Percentiles rank a stretch among this genome's conserved stretches.
Evolutionary conservation across 495 filamentous ascomycete genomes (phyloP).

Genomic region (Bombardia bombarda): DNA sequence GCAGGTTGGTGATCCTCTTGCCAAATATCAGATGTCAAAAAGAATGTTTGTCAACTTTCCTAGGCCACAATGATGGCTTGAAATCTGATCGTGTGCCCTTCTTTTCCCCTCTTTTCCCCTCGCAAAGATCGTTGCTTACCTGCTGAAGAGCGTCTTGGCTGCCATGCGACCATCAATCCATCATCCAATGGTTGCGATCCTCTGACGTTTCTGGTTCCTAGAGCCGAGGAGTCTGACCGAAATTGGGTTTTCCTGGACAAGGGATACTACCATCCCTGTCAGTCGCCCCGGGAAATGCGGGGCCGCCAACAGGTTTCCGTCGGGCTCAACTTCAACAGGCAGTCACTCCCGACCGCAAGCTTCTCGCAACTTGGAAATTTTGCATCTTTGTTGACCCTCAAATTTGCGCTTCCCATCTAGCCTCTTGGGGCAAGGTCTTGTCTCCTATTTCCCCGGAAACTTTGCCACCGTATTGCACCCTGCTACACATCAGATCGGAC

Average conservation of each 20-base stretch:
- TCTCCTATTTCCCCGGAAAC: too few relatives aligned
- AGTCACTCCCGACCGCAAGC: slow-evolving; percentile 14
- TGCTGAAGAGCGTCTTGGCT: too few relatives aligned
- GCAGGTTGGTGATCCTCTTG: too few relatives aligned
- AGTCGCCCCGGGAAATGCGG: slow-evolving; percentile 13
- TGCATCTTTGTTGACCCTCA: neutral
- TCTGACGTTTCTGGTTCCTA: neutral
- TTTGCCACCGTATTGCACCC: too few relatives aligned
- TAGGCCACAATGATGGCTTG: too few relatives aligned
- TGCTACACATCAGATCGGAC: too few relatives aligned
- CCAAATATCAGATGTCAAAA: too few relatives aligned
- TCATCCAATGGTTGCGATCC: neutral
- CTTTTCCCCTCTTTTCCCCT: too few relatives aligned
- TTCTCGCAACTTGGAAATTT: neutral
- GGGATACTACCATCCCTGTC: slow-evolving; percentile 3
- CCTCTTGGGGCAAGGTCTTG: neutral
- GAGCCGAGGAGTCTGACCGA: slow-evolving; percentile 15
- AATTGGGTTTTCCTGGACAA: slow-evolving; percentile 4
- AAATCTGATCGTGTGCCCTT: too few relatives aligned
- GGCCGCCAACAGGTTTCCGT: slow-evolving; percentile 5
- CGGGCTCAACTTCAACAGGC: slow-evolving; percentile 15
- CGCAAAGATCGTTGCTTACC: too few relatives aligned
- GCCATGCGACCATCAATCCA: neutral
- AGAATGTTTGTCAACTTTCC: too few relatives aligned
- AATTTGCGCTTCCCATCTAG: neutral